Percentiles rank a stretch among this genome's conserved stretches.
phyloP scores from a whole-genome alignment of 1,139 yeast genomes.

The Petasospora fabianii region DNA sequence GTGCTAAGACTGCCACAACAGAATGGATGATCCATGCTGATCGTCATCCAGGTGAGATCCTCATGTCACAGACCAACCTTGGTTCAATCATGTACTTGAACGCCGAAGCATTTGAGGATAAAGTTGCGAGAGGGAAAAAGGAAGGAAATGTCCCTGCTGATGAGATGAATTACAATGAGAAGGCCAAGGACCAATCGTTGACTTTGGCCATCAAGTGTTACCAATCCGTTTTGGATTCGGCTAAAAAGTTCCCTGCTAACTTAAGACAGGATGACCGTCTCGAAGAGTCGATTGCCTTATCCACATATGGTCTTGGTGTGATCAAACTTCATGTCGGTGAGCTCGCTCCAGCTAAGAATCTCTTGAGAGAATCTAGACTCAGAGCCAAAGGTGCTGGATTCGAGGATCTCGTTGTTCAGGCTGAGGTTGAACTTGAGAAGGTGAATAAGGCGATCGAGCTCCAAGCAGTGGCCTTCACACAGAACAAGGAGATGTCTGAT shows the following conservation, averaged over 20 bases:
- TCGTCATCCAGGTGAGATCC: slow-evolving; percentile 58
- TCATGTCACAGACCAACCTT: slow-evolving; percentile 65
- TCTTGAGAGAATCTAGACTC: slow-evolving; percentile 65
- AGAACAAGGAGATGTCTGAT: neutral
- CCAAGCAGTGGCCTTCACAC: too few species aligned
- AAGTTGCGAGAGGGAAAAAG: slow-evolving; percentile 32
- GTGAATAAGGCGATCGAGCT: slow-evolving; percentile 37
- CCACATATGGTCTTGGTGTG: slow-evolving; percentile 85
- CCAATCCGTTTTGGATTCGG: slow-evolving; percentile 51
- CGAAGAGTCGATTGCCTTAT: slow-evolving; percentile 68
- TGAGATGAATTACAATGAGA: slow-evolving; percentile 29
- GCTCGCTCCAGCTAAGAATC: slow-evolving; percentile 49
- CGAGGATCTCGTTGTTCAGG: slow-evolving; percentile 56
- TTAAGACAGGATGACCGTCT: slow-evolving; percentile 40
- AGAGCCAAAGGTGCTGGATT: slow-evolving; percentile 69
- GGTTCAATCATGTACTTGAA: slow-evolving; percentile 71
- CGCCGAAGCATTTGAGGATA: slow-evolving; percentile 61
- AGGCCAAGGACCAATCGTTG: slow-evolving; percentile 40
- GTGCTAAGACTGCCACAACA: slow-evolving; percentile 62
- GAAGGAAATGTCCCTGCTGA: slow-evolving; percentile 28
- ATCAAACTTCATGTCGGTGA: slow-evolving; percentile 58
- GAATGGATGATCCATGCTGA: slow-evolving; percentile 74
- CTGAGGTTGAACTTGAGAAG: slow-evolving; percentile 61
- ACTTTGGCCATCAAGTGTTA: slow-evolving; percentile 45
- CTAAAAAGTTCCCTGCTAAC: slow-evolving; percentile 47